Base-by-base conservation (phyloP, 176 grass and related monocot species). In the Triticum timopheevii region DNA sequence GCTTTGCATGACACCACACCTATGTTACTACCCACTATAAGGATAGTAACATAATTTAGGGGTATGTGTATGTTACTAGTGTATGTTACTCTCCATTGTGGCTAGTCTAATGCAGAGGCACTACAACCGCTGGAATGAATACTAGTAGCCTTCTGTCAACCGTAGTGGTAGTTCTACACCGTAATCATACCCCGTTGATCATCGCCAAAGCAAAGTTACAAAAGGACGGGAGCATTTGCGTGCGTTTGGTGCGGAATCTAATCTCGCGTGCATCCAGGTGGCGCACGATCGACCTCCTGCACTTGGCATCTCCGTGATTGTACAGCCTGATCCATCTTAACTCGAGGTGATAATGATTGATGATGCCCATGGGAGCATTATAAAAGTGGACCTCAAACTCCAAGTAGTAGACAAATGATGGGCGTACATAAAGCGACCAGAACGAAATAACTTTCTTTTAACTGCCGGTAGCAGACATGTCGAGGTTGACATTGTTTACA, bases 221-320 rank as follows among this genome's bases (percentile, higher is more conserved):
- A 58, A 69, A 62, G 47, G 36, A 10, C 2, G 13, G 45, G 9
- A 1, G 7, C 61, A 28, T 80, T 38, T 80, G 71, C 72, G 83
- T 81, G 73, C n/a, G 85, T 13, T 59, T 12, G 59, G 82, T 78
- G 90, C 59, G 86, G 86, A 86, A 89, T 89, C 83, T 92, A 86
- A 79, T 79, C 38, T 24, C 8, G 61, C 69, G 72, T 58, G 11
- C 72, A 2, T 75, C 74, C 83, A 77, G 78, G 73, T 81, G 84
- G 88, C 52, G 79, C 83, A 82, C 64, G 71, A 39, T 39, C 5
- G 38, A 76, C 71, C 36, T 31, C 22, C 35, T 52, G 67, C 68
- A 7, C 69, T 52, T 36, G 81, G 81, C 3, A 58, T 69, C 25
- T 69, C 82, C 50, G 61, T 88, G 78, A 73, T 85, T 85, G 71